Percentiles rank a stretch among this genome's conserved stretches.
These are phyloP conservation scores for Suhomyces atakaporum DNA, from an alignment of 1,139 yeast species.

Conservation along the genomic window DNA sequence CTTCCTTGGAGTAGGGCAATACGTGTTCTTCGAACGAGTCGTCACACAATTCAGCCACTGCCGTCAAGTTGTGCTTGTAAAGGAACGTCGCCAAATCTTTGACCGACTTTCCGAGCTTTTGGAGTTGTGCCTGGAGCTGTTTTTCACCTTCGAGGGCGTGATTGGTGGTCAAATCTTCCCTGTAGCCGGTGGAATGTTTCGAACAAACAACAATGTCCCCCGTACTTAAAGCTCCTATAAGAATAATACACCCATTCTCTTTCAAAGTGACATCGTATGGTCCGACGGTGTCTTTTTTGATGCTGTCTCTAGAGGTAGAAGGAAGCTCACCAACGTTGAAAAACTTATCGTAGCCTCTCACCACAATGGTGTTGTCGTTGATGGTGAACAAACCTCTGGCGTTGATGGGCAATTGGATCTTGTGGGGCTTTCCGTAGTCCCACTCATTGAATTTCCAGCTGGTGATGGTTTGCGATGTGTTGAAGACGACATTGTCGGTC, in stretches of 20 bases:
- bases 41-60: constrained; percentile 92
- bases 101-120: constrained; percentile 35
- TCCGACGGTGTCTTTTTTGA: constrained; percentile 56
- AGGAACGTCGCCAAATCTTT: constrained; percentile 59
- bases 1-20: constrained; percentile 63
- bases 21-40: constrained; percentile 95
- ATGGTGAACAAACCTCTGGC: constrained; percentile 86
- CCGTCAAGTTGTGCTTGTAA: constrained; percentile 61
- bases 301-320: constrained; percentile 49
- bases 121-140: constrained; percentile 58
- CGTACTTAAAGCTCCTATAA: constrained; percentile 72
- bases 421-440: constrained; percentile 57
- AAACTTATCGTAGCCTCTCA: constrained; percentile 93
- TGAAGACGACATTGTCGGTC: constrained; percentile 20
- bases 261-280: constrained; percentile 83
- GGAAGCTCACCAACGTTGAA: constrained; percentile 74
- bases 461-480: constrained; percentile 22
- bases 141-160: constrained; percentile 77
- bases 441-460: constrained; percentile 88
- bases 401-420: constrained; percentile 59
- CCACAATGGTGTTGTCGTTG: constrained; percentile 52
- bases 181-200: constrained; percentile 80
- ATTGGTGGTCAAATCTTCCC: constrained; percentile 56
- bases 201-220: constrained; percentile 83
- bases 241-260: constrained; percentile 92